Evolutionary conservation across 495 filamentous ascomycete species (phyloP).

Genomic region (Daldinia bambusicola): DNA sequence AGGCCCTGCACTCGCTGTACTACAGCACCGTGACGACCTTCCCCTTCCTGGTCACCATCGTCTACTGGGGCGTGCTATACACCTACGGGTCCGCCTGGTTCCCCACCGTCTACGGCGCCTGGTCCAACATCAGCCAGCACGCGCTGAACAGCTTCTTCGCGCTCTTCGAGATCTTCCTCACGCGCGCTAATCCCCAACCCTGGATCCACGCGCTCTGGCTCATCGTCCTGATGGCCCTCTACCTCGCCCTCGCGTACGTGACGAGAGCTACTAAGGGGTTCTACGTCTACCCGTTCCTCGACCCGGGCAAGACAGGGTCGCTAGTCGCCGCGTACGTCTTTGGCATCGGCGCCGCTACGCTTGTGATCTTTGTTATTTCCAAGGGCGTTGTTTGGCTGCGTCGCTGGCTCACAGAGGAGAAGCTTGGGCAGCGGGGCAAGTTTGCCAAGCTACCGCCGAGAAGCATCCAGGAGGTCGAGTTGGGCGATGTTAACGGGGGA

Average conservation of each 20-base stretch:
- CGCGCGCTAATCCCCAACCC: constrained; percentile 68
- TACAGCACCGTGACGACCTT: constrained; percentile 74
- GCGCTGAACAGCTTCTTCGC: constrained; percentile 76
- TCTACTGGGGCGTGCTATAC: constrained; percentile 71
- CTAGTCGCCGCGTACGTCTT: constrained; percentile 66
- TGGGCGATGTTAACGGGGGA: not conserved
- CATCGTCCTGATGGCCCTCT: constrained; percentile 71
- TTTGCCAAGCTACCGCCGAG: constrained; percentile 40
- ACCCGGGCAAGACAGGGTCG: constrained; percentile 58
- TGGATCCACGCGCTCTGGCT: constrained; percentile 67
- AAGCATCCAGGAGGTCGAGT: not conserved
- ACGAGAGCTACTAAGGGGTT: constrained; percentile 74
- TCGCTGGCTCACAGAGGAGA: constrained; percentile 63
- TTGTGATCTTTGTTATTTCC: constrained; percentile 70
- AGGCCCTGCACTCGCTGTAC: constrained; percentile 71
- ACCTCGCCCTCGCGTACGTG: constrained; percentile 79
- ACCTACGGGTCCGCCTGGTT: constrained; percentile 60
- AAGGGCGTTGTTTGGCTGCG: constrained; percentile 59
- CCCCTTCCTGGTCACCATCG: constrained; percentile 74
- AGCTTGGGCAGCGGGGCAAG: constrained; percentile 58
- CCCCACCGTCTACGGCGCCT: constrained; percentile 60
- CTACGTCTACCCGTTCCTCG: constrained; percentile 80
- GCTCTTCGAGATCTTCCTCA: constrained; percentile 74
- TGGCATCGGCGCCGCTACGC: constrained; percentile 70
- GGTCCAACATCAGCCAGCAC: constrained; percentile 82